Base-by-base conservation (phyloP, 116 monocot species). In the Cymodocea nodosa region DNA sequence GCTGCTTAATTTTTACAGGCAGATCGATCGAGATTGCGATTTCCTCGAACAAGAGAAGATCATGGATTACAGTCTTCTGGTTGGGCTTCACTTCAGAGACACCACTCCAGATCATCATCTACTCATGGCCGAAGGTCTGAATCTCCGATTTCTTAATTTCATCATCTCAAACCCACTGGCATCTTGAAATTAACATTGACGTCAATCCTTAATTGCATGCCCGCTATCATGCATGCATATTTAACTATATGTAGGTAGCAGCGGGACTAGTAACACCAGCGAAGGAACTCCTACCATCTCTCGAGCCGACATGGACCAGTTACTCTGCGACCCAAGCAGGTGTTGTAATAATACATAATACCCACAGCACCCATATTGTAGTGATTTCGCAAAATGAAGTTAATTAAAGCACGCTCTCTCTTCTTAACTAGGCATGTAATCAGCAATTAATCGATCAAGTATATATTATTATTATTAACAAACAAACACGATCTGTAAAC, bases 1-100 rank as follows among this genome's bases (percentile, higher is more conserved):
- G 30, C 3, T 30, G n/a, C n/a, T n/a, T n/a, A n/a, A n/a, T 30
- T 30, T 44, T 22, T 68, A 23, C 77, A 94, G 93, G 69, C 93
- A 89, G 80, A 73, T 94, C 18, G 86, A 89, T 37, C 81, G 69
- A 63, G 93, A 94, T 44, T 85, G 85, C 68, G 87, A 85, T 11
- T 85, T 90, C 63, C 90, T 90, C 25, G 95, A 95, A 76, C 89
- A 86, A 69, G 93, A 94, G 68, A 87, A 81, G 69, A 87, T 95
- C 51, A 95, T 95, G 90, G 90, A 90, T 68, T 95, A 90, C 66
- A 95, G 95, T 75, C 84, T 95, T 64, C 74, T 90, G 71, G 87
- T 90, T 17, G 95, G 90, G 3, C 65, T 95, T 34, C 87, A 95
- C 75, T 90, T 90, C 51, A 81, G 81, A 75, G 81, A 79, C 5